Conservation (phyloP, 768 basidiomycete genomes). For the Exidia glandulosa region DNA sequence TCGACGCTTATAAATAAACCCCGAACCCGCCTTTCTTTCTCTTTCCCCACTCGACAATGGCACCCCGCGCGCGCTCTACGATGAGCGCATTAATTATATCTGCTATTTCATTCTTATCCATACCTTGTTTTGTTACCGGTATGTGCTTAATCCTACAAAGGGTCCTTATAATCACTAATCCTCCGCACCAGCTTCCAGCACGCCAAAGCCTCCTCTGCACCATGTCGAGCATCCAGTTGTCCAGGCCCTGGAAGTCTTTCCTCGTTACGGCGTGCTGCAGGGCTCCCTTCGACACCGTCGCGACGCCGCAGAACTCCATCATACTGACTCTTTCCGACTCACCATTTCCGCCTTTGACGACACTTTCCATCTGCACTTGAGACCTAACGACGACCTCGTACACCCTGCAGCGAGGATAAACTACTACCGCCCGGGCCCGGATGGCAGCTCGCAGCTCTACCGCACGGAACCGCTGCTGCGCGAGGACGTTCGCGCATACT, state of each 20-base stretch:
- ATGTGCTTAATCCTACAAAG: no score
- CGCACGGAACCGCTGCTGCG: conserved; percentile 52
- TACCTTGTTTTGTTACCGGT: no score
- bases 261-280: conserved; percentile 27
- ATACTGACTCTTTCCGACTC: conserved; percentile 62
- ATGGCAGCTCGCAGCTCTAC: conserved; percentile 39
- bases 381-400: conserved; percentile 67
- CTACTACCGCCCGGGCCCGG: conserved; percentile 42
- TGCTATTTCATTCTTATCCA: no score
- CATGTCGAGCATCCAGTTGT: conserved; percentile 39
- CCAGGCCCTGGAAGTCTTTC: conserved; percentile 45
- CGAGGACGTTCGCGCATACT: conserved; percentile 55
- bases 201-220: conserved; percentile 36
- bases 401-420: conserved; percentile 68
- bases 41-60: no score
- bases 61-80: no score
- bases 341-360: conserved; percentile 55
- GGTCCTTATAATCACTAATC: no score
- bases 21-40: no score
- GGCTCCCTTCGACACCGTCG: conserved; percentile 13
- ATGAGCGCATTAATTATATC: no score
- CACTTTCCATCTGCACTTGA: conserved; percentile 59
- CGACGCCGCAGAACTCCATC: conserved; percentile 39
- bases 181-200: conserved; percentile 44
- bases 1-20: no score